These are phyloP conservation scores for Atalantia buxifolia DNA, from an alignment of 345 rosid species.

Conservation along the genomic window DNA sequence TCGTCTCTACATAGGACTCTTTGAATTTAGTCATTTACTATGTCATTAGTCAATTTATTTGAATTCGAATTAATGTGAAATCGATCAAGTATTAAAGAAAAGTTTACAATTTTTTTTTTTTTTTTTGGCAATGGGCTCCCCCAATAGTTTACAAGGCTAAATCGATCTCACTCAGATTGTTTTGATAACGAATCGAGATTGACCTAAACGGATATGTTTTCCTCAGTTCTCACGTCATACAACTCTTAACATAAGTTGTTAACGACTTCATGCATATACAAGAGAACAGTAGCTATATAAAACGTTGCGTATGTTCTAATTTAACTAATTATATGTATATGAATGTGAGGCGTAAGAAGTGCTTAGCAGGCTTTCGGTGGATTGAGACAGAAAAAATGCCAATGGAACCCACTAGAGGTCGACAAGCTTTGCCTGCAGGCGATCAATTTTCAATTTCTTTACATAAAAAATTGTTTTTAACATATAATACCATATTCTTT, in stretches of 20 bases:
- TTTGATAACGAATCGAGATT: not conserved
- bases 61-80: not conserved
- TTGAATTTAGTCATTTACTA: not conserved
- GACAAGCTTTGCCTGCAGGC: slow-evolving; percentile 10
- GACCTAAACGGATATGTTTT: no score
- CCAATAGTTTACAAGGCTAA: not conserved
- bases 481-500: no score
- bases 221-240: not conserved
- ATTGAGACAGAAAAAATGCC: slow-evolving; percentile 8
- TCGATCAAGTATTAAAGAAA: not conserved
- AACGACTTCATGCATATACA: not conserved
- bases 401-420: slow-evolving; percentile 11
- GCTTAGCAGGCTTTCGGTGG: slow-evolving; percentile 12
- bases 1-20: not conserved
- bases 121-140: not conserved
- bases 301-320: not conserved
- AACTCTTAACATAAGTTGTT: not conserved
- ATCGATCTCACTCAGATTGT: not conserved
- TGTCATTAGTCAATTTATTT: no score
- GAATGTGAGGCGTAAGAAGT: not conserved
- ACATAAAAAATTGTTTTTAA: no score
- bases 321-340: not conserved
- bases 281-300: not conserved
- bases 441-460: not conserved
- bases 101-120: no score